Evolutionary conservation across 495 filamentous ascomycete species (phyloP).

Genomic region (Aspergillus ostianus): DNA sequence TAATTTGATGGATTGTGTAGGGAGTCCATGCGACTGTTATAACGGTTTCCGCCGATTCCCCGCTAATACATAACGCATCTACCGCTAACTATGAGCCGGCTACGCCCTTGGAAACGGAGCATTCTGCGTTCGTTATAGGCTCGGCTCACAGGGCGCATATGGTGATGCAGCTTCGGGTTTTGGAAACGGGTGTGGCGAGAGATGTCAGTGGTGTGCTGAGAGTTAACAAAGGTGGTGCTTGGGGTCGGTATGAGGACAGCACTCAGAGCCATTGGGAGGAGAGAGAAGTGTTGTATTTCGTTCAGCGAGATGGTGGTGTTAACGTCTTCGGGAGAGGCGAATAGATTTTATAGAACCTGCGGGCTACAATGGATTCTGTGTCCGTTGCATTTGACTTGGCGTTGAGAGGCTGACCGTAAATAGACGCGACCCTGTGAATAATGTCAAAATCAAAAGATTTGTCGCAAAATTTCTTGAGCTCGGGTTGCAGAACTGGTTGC

Average conservation of each 20-base stretch:
- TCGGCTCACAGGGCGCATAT: constrained; percentile 71
- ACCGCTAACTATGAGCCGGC: constrained; percentile 31
- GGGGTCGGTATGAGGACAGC: constrained; percentile 30
- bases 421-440: constrained; percentile 5
- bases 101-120: constrained; percentile 62
- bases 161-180: constrained; percentile 65
- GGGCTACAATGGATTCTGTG: not conserved
- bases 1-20: constrained; percentile 19
- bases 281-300: constrained; percentile 77
- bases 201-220: constrained; percentile 90
- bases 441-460: not conserved
- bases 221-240: constrained; percentile 60
- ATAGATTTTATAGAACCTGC: constrained; percentile 20
- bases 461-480: not conserved
- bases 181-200: constrained; percentile 82
- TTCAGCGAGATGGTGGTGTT: constrained; percentile 73
- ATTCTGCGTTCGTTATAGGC: constrained; percentile 65
- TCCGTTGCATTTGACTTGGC: no score
- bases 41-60: constrained; percentile 65
- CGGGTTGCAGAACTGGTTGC: not conserved
- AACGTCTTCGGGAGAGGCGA: constrained; percentile 76
- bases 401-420: constrained; percentile 15
- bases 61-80: constrained; percentile 57
- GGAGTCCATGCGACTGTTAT: constrained; percentile 60
- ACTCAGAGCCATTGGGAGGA: constrained; percentile 47